Evolutionary conservation across 2,329 filamentous ascomycete species (phyloP).

Genomic region (Drechmeria coniospora): DNA sequence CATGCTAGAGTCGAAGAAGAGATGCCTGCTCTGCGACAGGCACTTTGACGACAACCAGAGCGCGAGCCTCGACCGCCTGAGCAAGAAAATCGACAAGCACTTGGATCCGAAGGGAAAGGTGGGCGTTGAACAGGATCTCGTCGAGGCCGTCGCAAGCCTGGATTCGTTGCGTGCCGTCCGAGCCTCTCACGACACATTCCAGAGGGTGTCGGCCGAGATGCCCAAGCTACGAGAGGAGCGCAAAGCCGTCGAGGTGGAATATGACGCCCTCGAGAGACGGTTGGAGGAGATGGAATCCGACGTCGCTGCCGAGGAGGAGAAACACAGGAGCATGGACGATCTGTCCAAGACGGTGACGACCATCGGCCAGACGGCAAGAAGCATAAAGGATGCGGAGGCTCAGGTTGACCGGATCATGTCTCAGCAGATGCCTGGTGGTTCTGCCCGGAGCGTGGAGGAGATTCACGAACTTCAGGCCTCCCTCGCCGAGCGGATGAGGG

Average conservation of each 20-base stretch:
- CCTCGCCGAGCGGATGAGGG: constrained; percentile 51
- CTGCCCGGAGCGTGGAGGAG: constrained; percentile 60
- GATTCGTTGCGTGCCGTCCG: constrained; percentile 46
- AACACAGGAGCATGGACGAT: constrained; percentile 58
- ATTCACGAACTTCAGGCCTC: constrained; percentile 63
- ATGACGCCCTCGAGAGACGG: constrained; percentile 40
- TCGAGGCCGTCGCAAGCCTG: constrained; percentile 32
- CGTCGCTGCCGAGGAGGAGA: constrained; percentile 48
- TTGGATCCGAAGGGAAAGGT: constrained; percentile 47
- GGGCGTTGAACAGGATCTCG: constrained; percentile 45
- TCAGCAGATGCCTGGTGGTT: constrained; percentile 55
- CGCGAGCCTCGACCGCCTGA: constrained; percentile 44
- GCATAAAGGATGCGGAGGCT: constrained; percentile 54
- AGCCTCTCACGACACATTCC: constrained; percentile 58
- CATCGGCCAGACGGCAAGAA: constrained; percentile 56
- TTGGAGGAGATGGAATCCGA: constrained; percentile 53
- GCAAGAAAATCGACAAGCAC: constrained; percentile 49
- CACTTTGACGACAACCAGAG: constrained; percentile 45
- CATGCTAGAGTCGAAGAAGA: constrained; percentile 49
- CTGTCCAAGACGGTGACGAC: constrained; percentile 61
- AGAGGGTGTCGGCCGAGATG: constrained; percentile 55
- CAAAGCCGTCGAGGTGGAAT: constrained; percentile 44
- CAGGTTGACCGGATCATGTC: constrained; percentile 63
- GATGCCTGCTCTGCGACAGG: constrained; percentile 63
- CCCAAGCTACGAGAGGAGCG: constrained; percentile 52